Percentiles rank a stretch among this genome's conserved stretches.
Evolutionary conservation across 1,284 basidiomycete species (phyloP).

Genomic region (Takashimella koratensis): DNA sequence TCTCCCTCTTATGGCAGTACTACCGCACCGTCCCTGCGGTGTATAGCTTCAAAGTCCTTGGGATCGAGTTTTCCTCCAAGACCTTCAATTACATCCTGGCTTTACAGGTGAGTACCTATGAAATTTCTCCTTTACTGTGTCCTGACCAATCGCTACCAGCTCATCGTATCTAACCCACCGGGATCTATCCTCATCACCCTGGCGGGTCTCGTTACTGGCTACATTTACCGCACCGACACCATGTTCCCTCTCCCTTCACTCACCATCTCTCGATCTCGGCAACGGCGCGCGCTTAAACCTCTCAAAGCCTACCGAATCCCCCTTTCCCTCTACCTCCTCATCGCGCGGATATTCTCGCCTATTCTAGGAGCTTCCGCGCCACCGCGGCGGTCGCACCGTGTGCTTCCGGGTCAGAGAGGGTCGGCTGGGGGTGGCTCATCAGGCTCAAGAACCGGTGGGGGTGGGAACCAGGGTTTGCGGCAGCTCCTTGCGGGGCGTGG

Average conservation of each 20-base stretch:
- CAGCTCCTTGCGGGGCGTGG: conserved; percentile 14
- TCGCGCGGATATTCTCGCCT: conserved; percentile 58
- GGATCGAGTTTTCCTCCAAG: conserved; percentile 71
- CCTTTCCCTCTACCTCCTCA: conserved; percentile 54
- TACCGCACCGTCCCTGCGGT: conserved; percentile 68
- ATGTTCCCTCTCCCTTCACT: conserved; percentile 48
- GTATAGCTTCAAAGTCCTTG: conserved; percentile 71
- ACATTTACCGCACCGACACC: conserved; percentile 72
- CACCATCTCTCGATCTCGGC: conserved; percentile 6
- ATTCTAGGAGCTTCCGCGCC: conserved; percentile 61
- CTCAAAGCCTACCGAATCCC: conserved; percentile 73
- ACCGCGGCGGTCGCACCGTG: conserved; percentile 57
- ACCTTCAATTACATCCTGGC: conserved; percentile 65
- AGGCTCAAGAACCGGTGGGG: conserved; percentile 11
- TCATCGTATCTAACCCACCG: conserved; percentile 64
- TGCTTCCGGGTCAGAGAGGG: conserved; percentile 56
- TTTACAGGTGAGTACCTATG: conserved; percentile 54
- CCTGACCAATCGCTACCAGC: conserved; percentile 50
- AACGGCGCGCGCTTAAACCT: conserved; percentile 30
- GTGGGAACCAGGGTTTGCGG: conserved; percentile 15
- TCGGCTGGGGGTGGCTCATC: conserved; percentile 45
- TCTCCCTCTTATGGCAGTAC: conserved; percentile 66
- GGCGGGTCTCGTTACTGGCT: conserved; percentile 67
- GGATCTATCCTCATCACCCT: conserved; percentile 60
- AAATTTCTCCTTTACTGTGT: neutral